These are phyloP conservation scores for Blastobotrys niveus DNA, from an alignment of 1,139 yeast species.

Conservation along the genomic window DNA sequence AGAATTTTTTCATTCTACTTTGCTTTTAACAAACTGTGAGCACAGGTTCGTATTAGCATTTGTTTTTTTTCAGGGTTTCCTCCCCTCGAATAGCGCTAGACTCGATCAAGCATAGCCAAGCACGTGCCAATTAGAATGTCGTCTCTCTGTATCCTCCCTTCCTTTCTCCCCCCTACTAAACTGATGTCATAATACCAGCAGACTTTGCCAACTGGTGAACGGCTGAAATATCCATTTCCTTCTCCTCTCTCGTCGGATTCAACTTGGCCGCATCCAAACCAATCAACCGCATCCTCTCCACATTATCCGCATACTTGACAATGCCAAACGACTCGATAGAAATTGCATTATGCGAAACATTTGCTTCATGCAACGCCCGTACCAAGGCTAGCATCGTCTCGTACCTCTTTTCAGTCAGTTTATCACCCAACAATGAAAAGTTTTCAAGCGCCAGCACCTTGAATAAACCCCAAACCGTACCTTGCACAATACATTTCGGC, in stretches of 20 bases:
- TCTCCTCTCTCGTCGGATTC: background rate
- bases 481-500: background rate
- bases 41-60: too few species aligned
- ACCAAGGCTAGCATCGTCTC: background rate
- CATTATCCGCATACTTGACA: background rate
- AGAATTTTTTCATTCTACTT: too few species aligned
- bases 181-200: background rate
- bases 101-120: too few species aligned
- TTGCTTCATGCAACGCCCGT: conserved; percentile 1
- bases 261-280: conserved; percentile 2
- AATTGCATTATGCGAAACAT: conserved; percentile 4
- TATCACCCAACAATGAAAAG: background rate
- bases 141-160: too few species aligned
- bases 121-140: too few species aligned
- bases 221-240: background rate
- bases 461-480: conserved; percentile 9
- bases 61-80: too few species aligned
- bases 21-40: too few species aligned
- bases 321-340: conserved; percentile 5
- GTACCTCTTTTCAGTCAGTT: background rate
- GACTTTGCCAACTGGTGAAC: background rate
- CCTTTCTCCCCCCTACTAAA: too few species aligned
- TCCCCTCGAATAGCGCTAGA: too few species aligned
- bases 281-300: conserved; percentile 1
- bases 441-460: conserved; percentile 5